phyloP scores from a whole-genome alignment of 1,284 basidiomycete genomes.

The Kalmanozyma brasiliensis region DNA sequence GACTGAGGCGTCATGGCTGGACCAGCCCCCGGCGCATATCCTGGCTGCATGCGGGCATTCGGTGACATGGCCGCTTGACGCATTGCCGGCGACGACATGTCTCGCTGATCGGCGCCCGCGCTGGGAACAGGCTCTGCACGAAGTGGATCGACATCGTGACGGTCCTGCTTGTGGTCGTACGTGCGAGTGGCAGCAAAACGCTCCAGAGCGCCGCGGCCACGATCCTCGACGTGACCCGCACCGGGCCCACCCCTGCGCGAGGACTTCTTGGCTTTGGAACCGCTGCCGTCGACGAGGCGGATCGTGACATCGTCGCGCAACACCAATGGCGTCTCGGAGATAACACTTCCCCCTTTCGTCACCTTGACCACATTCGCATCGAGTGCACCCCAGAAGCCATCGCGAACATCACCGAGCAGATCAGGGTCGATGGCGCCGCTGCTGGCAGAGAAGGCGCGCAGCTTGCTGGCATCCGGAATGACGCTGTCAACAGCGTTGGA shows the following conservation, averaged over 20 bases:
- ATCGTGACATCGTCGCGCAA: constrained; percentile 50
- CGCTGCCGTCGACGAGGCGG: constrained; percentile 36
- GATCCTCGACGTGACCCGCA: constrained; percentile 17
- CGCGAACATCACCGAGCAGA: constrained; percentile 35
- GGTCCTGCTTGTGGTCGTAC: constrained; percentile 40
- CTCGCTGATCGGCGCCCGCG: constrained; percentile 8
- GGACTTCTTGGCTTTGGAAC: constrained; percentile 30
- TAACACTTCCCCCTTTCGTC: constrained; percentile 16
- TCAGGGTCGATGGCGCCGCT: constrained; percentile 49
- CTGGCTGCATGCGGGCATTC: constrained; percentile 22
- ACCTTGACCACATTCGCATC: constrained; percentile 33
- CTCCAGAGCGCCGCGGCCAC: constrained; percentile 32
- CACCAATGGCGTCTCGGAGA: constrained; percentile 22
- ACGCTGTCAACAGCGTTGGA: constrained; percentile 13
- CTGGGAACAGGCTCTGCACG: neutral
- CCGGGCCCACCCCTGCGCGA: constrained; percentile 15
- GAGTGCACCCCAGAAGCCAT: constrained; percentile 60
- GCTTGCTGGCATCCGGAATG: constrained; percentile 16
- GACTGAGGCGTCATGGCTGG: constrained; percentile 24
- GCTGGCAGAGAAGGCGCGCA: constrained; percentile 35
- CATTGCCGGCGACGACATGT: constrained; percentile 6
- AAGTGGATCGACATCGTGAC: constrained; percentile 36
- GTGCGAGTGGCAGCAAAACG: constrained; percentile 37
- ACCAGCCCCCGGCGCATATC: constrained; percentile 2
- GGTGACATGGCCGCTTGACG: constrained; percentile 24